Evolutionary conservation across 768 basidiomycete genomes (phyloP), one percentile per base, ranked within the genome.

Genomic region (Kwoniella dejecticola): DNA sequence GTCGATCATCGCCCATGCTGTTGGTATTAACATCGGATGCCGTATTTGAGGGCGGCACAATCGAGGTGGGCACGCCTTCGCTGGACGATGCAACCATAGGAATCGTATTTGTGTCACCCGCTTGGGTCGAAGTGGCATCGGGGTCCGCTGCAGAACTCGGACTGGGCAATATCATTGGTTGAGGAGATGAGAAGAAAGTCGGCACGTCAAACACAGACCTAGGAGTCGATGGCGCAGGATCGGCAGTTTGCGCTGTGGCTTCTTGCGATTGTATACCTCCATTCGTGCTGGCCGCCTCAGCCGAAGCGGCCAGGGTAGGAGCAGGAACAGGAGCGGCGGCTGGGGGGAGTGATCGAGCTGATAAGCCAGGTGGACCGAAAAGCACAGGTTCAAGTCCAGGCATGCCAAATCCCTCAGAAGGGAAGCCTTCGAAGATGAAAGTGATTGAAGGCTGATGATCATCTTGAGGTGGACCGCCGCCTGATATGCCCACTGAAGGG

Each of bases 171-270:
- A n/a, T 31, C 61, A 67, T 67, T 8, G 61, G 57, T 5, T 60
- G 29, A 2, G 65, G 65, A 7, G 65, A 67, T 13, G 65, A 46
- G 57, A 50, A 50, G 17, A 59, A 49, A 1, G 60, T 48, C 6
- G 65, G 65, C 7, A 62, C 50, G 26, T 67, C 56, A 27, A 67
- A 62, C 8, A 52, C 40, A 30, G 63, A 58, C 1, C 57, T 49
- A 29, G 53, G 31, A 26, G 63, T 38, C 2, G 46, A 23, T 8
- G 42, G 44, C 38, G 45, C 30, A 38, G 52, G 52, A 4, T 41
- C n/a, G 13, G 31, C 27, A 21, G 40, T 19, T 6, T 52, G 33
- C 26, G 42, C 3, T 29, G 24, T 44, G 21, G 3, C 31, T 21
- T 6, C 29, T 17, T 54, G 26, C 29, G 33, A 48, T 26, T 48